Conservation (phyloP, 257 asterid genomes). For the Thymus mandschuricus region DNA sequence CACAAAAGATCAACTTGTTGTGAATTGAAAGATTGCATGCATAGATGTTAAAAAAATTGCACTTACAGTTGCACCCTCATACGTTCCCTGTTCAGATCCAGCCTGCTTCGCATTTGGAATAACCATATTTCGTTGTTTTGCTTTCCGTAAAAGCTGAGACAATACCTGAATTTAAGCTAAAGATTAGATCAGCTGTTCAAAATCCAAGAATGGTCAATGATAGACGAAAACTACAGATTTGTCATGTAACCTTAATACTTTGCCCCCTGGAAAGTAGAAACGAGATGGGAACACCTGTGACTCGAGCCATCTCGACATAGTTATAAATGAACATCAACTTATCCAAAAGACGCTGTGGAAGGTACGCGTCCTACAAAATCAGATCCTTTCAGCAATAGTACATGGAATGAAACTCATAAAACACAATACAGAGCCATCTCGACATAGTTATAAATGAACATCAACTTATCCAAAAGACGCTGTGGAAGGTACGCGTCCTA, state of each 20-base stretch:
- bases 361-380: conserved; percentile 87
- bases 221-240: conserved; percentile 19
- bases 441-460: conserved; percentile 90
- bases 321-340: conserved; percentile 92
- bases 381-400: conserved; percentile 33
- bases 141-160: conserved; percentile 95
- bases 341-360: conserved; percentile 97
- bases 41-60: conserved; percentile 22
- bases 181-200: conserved; percentile 35
- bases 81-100: conserved; percentile 93
- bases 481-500: conserved; percentile 99
- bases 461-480: conserved; percentile 94
- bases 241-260: conserved; percentile 79
- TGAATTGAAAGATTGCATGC: conserved; percentile 23
- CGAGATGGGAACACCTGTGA: conserved; percentile 98
- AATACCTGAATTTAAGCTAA: conserved; percentile 63
- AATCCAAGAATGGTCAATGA: conserved; percentile 7
- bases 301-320: conserved; percentile 99
- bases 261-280: conserved; percentile 97
- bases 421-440: conserved; percentile 75
- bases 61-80: conserved; percentile 98
- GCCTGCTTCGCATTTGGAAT: conserved; percentile 94
- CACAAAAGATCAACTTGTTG: conserved; percentile 15
- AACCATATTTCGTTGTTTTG: conserved; percentile 80
- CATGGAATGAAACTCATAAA: neutral